Percentiles rank a stretch among this genome's conserved stretches.
These are phyloP conservation scores for Penicillium cataractarum DNA, from an alignment of 495 filamentous ascomycete species.

Conservation along the genomic window DNA sequence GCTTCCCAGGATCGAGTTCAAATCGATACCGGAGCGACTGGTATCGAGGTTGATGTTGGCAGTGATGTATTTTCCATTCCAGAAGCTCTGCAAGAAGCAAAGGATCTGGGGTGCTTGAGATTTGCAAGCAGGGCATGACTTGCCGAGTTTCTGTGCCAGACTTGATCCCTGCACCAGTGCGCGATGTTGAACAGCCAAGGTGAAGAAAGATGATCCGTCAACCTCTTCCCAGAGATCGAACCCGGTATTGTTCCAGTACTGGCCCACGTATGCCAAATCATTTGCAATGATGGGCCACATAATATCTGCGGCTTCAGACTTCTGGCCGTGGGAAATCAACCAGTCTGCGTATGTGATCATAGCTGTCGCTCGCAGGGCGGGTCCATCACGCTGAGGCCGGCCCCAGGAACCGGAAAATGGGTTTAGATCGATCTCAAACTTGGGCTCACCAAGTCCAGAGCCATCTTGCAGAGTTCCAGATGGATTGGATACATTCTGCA, in stretches of 20 bases:
- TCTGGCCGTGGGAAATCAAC: constrained; percentile 25
- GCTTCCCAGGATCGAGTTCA: constrained; percentile 58
- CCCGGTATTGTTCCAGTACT: constrained; percentile 64
- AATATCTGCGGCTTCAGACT: constrained; percentile 33
- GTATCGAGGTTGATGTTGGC: constrained; percentile 50
- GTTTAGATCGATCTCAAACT: constrained; percentile 57
- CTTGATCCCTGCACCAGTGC: constrained; percentile 64
- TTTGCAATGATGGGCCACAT: constrained; percentile 60
- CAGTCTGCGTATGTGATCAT: constrained; percentile 41
- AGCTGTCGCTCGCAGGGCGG: constrained; percentile 45
- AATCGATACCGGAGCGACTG: constrained; percentile 57
- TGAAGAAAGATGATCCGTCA: constrained; percentile 62
- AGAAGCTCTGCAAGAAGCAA: constrained; percentile 60
- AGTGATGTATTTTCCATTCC: constrained; percentile 57
- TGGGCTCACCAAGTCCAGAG: constrained; percentile 61
- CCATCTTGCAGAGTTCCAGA: constrained; percentile 55
- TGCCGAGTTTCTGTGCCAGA: constrained; percentile 51
- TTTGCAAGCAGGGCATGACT: constrained; percentile 50
- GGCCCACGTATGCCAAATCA: constrained; percentile 63
- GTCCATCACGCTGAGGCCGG: constrained; percentile 65
- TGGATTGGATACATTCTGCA: constrained; percentile 58
- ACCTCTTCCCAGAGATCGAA: constrained; percentile 74
- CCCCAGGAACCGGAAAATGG: constrained; percentile 63
- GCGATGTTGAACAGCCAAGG: constrained; percentile 55
- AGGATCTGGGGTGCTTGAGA: constrained; percentile 61